A percentile compares a stretch with the other conserved stretches of the same genome.
Evolutionary conservation across 129 eudicot genomes (phyloP).

Genomic region (Ambrosia trifida): DNA sequence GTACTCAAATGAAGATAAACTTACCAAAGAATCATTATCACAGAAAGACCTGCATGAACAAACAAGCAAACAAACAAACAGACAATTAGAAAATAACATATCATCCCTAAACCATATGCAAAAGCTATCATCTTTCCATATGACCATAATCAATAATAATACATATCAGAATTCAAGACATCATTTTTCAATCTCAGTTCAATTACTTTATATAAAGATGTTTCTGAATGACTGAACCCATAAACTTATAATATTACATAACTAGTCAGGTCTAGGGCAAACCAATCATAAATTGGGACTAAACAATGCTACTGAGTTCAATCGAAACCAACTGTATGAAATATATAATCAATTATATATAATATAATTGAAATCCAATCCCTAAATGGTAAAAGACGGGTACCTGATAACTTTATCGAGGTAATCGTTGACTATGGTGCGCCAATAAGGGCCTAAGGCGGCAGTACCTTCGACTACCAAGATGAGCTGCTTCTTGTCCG

Average conservation of each 20-base stretch:
- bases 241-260: neutral
- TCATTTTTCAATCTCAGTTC: neutral
- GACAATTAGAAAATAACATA: constrained; percentile 1
- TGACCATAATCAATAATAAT: neutral
- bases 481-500: constrained; percentile 74
- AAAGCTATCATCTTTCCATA: constrained; percentile 6
- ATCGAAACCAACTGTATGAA: neutral
- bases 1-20: neutral
- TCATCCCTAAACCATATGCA: neutral
- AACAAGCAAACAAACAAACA: constrained; percentile 17
- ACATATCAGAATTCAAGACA: neutral
- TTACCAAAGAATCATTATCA: constrained; percentile 38
- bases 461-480: constrained; percentile 95
- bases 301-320: neutral
- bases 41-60: constrained; percentile 36
- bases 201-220: neutral
- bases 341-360: neutral
- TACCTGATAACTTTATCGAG: constrained; percentile 84
- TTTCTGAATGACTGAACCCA: neutral
- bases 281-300: constrained; percentile 3
- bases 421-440: constrained; percentile 66
- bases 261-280: neutral
- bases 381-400: neutral
- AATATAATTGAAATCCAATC: neutral
- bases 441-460: constrained; percentile 85